Evolutionary conservation across 139 green algal genomes (phyloP).

Genomic region (Micractinium sp.): DNA sequence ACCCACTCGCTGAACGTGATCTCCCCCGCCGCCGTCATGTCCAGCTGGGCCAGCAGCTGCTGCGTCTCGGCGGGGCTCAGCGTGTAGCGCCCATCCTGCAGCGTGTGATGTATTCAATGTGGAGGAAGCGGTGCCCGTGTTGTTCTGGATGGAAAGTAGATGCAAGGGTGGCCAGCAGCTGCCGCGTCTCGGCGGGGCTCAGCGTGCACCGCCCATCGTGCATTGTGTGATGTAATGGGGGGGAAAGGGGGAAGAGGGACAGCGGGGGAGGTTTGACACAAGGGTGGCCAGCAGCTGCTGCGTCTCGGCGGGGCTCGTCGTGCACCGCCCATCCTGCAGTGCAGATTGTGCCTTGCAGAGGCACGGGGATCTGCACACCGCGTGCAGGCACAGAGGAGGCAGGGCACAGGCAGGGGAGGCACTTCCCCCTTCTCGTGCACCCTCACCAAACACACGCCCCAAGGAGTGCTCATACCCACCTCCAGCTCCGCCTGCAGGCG

Average conservation of each 20-base stretch:
- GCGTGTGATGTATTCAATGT: not conserved
- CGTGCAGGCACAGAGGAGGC: not conserved
- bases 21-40: not conserved
- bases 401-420: not conserved
- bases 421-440: too few relatives aligned
- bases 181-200: constrained; percentile 50
- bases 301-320: constrained; percentile 57
- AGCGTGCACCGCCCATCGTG: constrained; percentile 58
- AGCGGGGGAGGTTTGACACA: not conserved
- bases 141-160: not conserved
- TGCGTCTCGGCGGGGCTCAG: constrained; percentile 57
- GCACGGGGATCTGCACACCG: too few relatives aligned
- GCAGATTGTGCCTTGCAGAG: too few relatives aligned
- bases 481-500: not conserved
- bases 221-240: not conserved
- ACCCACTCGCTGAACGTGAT: constrained; percentile 68
- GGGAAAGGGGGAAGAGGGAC: not conserved
- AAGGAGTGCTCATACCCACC: too few relatives aligned
- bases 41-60: constrained; percentile 52
- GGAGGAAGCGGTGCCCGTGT: not conserved
- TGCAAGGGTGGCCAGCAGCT: constrained; percentile 35
- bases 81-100: constrained; percentile 51
- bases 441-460: not conserved
- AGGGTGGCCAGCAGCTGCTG: constrained; percentile 41
- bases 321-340: constrained; percentile 45